Conservation (phyloP, 2,329 filamentous ascomycete genomes). For the Fusarium cicatricum region DNA sequence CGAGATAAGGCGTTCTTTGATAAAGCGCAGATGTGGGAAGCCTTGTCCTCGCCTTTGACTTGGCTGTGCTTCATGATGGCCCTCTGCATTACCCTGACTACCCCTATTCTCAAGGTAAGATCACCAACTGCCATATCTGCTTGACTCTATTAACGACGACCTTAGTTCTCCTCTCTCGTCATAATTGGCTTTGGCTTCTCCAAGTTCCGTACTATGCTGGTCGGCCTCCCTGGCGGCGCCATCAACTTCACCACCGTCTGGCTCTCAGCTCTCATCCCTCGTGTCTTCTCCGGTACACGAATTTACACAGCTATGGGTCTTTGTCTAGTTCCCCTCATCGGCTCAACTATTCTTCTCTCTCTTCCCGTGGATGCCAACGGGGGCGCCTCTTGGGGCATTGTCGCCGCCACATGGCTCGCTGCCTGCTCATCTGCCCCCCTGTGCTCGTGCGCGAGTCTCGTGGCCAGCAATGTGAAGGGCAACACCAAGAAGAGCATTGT, state of each 20-base stretch:
- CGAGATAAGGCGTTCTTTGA: conserved; percentile 28
- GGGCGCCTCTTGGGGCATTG: conserved; percentile 34
- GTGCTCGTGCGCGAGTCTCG: conserved; percentile 30
- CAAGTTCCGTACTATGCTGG: conserved; percentile 22
- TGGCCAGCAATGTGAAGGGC: conserved; percentile 43
- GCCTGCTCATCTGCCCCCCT: conserved; percentile 27
- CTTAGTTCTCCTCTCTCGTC: conserved; percentile 19
- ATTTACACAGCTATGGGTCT: conserved; percentile 22
- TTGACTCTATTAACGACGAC: neutral
- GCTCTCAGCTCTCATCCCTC: conserved; percentile 30
- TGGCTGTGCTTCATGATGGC: conserved; percentile 34
- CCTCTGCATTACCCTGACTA: conserved; percentile 31
- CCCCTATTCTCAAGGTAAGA: conserved; percentile 34
- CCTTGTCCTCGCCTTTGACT: conserved; percentile 19
- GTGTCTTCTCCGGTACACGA: conserved; percentile 27
- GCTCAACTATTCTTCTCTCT: conserved; percentile 20
- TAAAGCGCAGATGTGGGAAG: conserved; percentile 30
- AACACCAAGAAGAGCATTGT: conserved; percentile 43
- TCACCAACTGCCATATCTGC: too few species aligned
- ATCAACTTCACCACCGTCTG: conserved; percentile 33
- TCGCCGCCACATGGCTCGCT: conserved; percentile 40
- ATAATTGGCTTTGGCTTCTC: conserved; percentile 21
- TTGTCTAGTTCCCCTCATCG: conserved; percentile 10
- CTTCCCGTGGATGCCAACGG: conserved; percentile 19
- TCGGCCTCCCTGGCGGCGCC: conserved; percentile 14